Conservation (phyloP, 106 monocot species). For the Dendrobium catenatum region DNA sequence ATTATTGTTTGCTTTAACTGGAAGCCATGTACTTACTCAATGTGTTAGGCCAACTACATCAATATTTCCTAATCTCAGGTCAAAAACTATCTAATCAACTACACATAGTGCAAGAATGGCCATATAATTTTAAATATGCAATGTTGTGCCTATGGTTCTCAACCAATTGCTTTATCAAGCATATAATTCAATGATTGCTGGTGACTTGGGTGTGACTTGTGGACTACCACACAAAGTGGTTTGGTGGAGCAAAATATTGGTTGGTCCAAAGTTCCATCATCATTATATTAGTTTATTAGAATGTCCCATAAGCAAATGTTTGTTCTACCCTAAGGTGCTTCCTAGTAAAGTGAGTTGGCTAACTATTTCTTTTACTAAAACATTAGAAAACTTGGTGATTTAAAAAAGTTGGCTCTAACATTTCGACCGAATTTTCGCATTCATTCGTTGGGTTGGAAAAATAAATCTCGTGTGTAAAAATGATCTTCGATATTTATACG, state of each 20-base stretch:
- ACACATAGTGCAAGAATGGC: background rate
- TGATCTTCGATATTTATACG: too few species aligned
- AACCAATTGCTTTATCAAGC: too few species aligned
- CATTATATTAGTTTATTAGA: background rate
- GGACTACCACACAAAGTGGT: background rate
- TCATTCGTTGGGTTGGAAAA: too few species aligned
- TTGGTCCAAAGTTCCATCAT: background rate
- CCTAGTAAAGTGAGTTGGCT: background rate
- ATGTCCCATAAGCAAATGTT: too few species aligned
- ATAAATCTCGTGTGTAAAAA: too few species aligned
- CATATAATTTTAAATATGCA: background rate
- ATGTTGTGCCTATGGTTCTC: too few species aligned
- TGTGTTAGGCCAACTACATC: too few species aligned
- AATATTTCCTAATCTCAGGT: too few species aligned
- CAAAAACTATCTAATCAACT: background rate
- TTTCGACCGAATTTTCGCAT: too few species aligned
- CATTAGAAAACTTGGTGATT: background rate
- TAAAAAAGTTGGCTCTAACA: background rate
- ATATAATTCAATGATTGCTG: slow-evolving; percentile 2
- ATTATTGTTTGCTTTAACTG: background rate
- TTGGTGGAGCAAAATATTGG: background rate
- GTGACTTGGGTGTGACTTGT: background rate
- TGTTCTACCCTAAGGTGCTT: background rate
- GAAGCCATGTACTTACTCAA: background rate
- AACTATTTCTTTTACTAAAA: background rate